Percentiles rank a stretch among this genome's conserved stretches.
These are phyloP conservation scores for Saxophila tyrrhenica DNA, from an alignment of 495 filamentous ascomycete species.

Conservation along the genomic window DNA sequence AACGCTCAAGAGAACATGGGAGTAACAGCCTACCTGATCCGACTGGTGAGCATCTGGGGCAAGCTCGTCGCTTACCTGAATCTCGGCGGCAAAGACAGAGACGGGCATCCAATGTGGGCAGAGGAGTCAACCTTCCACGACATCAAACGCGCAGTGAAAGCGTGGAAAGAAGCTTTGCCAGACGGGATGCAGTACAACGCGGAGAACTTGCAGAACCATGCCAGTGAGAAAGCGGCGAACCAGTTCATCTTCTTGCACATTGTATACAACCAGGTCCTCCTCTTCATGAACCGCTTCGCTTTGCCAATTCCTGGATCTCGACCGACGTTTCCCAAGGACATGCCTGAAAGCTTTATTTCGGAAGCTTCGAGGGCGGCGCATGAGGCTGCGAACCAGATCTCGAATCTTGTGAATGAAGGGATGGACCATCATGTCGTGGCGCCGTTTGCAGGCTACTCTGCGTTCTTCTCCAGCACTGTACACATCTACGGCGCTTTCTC, in stretches of 20 bases:
- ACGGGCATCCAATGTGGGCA: slow-evolving; percentile 60
- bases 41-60: slow-evolving; percentile 78
- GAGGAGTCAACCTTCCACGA: slow-evolving; percentile 60
- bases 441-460: slow-evolving; percentile 89
- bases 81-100: slow-evolving; percentile 76
- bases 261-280: slow-evolving; percentile 71
- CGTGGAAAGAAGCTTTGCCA: slow-evolving; percentile 60
- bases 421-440: slow-evolving; percentile 72
- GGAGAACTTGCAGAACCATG: slow-evolving; percentile 77
- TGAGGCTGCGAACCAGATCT: slow-evolving; percentile 83
- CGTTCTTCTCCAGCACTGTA: slow-evolving; percentile 82
- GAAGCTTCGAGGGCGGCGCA: slow-evolving; percentile 67
- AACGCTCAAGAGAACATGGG: slow-evolving; percentile 82
- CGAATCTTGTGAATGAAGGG: slow-evolving; percentile 67
- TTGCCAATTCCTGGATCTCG: slow-evolving; percentile 59
- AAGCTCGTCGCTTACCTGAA: slow-evolving; percentile 83
- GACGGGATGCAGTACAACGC: slow-evolving; percentile 55
- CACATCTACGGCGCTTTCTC: slow-evolving; percentile 90
- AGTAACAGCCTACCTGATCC: slow-evolving; percentile 82
- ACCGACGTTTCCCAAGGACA: slow-evolving; percentile 48
- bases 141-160: slow-evolving; percentile 59
- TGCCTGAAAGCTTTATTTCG: slow-evolving; percentile 68
- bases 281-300: slow-evolving; percentile 84
- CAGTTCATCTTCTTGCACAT: slow-evolving; percentile 95
- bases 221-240: slow-evolving; percentile 72